Conservation (phyloP, 2,329 filamentous ascomycete species). For the Simplicillium aogashimaense region DNA sequence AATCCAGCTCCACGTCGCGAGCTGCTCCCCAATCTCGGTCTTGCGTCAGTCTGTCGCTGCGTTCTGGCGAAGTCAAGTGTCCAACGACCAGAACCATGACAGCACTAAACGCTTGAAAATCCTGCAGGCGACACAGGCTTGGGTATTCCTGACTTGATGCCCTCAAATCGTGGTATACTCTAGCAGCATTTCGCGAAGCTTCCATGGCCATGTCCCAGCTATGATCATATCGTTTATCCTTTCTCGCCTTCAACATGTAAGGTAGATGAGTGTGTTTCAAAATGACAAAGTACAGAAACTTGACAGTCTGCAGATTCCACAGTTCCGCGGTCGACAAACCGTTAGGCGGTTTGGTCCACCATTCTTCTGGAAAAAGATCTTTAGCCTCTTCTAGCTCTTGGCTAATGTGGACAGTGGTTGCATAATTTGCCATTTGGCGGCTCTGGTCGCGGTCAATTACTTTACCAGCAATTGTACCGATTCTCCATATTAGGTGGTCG, state of each 20-base stretch:
- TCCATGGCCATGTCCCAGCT: conserved; percentile 27
- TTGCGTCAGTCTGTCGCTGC: background rate
- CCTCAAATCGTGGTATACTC: conserved; percentile 22
- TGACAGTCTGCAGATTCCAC: conserved; percentile 18
- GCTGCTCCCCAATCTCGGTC: background rate
- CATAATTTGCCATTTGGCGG: background rate
- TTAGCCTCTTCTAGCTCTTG: conserved; percentile 1
- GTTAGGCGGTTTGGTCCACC: conserved; percentile 8
- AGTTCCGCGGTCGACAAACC: conserved; percentile 16
- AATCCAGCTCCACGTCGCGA: conserved; percentile 1
- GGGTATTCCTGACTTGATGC: conserved; percentile 3
- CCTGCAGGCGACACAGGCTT: conserved; percentile 31
- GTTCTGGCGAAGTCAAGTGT: conserved; percentile 22
- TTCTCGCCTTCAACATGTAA: conserved; percentile 28
- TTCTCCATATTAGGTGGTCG: background rate
- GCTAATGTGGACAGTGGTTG: conserved; percentile 1
- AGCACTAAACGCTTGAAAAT: conserved; percentile 36
- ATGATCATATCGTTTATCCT: conserved; percentile 24
- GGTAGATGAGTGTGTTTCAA: conserved; percentile 33
- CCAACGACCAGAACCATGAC: conserved; percentile 30
- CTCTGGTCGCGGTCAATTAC: conserved; percentile 5
- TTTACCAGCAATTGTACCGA: background rate
- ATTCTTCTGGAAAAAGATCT: conserved; percentile 1
- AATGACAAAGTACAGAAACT: conserved; percentile 27
- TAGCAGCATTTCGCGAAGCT: conserved; percentile 28